Evolutionary conservation across 2,329 filamentous ascomycete genomes (phyloP).

Genomic region (Trichophaea hybrida): DNA sequence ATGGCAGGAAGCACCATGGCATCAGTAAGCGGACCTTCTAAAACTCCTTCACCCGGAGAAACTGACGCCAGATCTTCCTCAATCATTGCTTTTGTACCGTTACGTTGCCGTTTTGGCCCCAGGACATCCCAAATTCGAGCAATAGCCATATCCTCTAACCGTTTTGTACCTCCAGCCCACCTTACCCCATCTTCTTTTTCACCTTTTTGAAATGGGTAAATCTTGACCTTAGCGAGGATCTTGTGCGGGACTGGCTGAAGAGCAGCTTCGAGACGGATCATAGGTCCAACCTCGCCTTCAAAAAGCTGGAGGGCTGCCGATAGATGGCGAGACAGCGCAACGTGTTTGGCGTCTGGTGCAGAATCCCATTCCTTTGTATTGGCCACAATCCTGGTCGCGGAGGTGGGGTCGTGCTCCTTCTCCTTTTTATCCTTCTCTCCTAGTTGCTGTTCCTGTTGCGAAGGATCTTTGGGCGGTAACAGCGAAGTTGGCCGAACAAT

Average conservation of each 20-base stretch:
- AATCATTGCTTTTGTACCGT: slow-evolving; percentile 21
- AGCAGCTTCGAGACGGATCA: slow-evolving; percentile 76
- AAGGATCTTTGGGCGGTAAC: slow-evolving; percentile 53
- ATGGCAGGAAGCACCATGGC: slow-evolving; percentile 59
- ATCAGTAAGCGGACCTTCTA: slow-evolving; percentile 78
- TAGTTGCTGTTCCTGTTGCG: slow-evolving; percentile 39
- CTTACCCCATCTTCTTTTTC: slow-evolving; percentile 17
- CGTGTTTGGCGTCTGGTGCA: slow-evolving; percentile 65
- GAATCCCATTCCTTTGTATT: slow-evolving; percentile 68
- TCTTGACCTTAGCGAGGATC: slow-evolving; percentile 52
- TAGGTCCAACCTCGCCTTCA: slow-evolving; percentile 62
- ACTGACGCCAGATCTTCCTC: slow-evolving; percentile 20
- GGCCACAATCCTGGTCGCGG: slow-evolving; percentile 58
- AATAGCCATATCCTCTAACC: slow-evolving; percentile 25
- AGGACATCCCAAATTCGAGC: slow-evolving; percentile 25
- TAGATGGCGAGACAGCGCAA: slow-evolving; percentile 62
- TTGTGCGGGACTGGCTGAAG: slow-evolving; percentile 54
- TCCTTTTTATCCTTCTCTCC: slow-evolving; percentile 43
- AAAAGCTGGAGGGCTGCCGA: slow-evolving; percentile 55
- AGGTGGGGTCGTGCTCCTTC: slow-evolving; percentile 41
- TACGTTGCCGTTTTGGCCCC: slow-evolving; percentile 20
- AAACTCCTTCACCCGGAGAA: slow-evolving; percentile 39
- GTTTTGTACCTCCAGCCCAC: slow-evolving; percentile 25
- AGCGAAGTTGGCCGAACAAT: slow-evolving; percentile 70
- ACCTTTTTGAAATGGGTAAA: slow-evolving; percentile 56